A percentile compares a stretch with the other conserved stretches of the same genome.
Evolutionary conservation across 257 asterid species (phyloP).

Genomic region (Hygrophila difformis): DNA sequence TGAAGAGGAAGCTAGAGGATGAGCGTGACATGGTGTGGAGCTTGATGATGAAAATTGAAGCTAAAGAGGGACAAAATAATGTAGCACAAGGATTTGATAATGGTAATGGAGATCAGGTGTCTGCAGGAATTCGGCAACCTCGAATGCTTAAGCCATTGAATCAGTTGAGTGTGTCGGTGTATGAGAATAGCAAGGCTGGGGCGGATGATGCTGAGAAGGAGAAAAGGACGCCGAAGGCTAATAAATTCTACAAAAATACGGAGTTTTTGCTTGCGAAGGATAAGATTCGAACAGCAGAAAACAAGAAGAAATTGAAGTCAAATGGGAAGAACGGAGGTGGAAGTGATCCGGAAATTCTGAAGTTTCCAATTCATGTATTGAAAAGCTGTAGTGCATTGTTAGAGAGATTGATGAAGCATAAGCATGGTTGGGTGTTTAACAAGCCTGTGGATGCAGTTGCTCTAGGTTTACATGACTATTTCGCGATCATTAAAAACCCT

Average conservation of each 20-base stretch:
- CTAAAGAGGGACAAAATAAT: slow-evolving; percentile 32
- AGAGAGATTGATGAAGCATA: slow-evolving; percentile 85
- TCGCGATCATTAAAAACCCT: slow-evolving; percentile 56
- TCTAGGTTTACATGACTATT: slow-evolving; percentile 81
- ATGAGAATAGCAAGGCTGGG: slow-evolving; percentile 42
- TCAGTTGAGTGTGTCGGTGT: slow-evolving; percentile 48
- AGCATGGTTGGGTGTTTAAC: slow-evolving; percentile 86
- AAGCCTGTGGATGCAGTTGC: slow-evolving; percentile 64
- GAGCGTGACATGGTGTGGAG: slow-evolving; percentile 55
- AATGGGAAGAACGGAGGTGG: slow-evolving; percentile 43
- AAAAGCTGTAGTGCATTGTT: slow-evolving; percentile 53
- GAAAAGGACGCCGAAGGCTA: slow-evolving; percentile 76
- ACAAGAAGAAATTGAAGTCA: slow-evolving; percentile 58
- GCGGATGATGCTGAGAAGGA: slow-evolving; percentile 47
- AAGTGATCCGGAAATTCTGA: slow-evolving; percentile 27
- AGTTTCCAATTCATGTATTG: slow-evolving; percentile 41
- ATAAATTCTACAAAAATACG: slow-evolving; percentile 51
- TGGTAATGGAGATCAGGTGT: slow-evolving; percentile 26
- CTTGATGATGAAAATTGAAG: slow-evolving; percentile 65
- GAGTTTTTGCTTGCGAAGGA: slow-evolving; percentile 77
- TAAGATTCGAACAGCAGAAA: slow-evolving; percentile 55
- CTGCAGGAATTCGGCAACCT: slow-evolving; percentile 20
- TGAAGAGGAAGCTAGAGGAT: slow-evolving; percentile 66
- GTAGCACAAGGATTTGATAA: slow-evolving; percentile 19
- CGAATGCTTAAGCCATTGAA: slow-evolving; percentile 39